phyloP scores from a whole-genome alignment of 2,329 filamentous ascomycete genomes.

The Penicillium sp. region DNA sequence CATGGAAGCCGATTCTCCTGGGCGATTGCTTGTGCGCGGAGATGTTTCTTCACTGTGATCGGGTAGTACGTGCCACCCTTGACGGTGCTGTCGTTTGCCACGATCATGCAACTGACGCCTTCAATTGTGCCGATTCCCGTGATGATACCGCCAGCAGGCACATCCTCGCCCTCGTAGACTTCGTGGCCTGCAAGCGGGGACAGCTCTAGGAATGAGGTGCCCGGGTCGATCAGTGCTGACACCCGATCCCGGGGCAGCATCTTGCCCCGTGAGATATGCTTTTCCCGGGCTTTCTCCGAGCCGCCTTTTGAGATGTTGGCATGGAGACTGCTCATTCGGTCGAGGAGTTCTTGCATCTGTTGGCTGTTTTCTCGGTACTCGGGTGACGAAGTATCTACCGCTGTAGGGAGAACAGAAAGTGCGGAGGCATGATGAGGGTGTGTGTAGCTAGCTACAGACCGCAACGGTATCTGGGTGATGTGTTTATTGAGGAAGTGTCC shows the following conservation, averaged over 20 bases:
- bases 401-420: slow-evolving; percentile 72
- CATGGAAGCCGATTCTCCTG: slow-evolving; percentile 79
- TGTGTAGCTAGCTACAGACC: slow-evolving; percentile 68
- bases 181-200: slow-evolving; percentile 84
- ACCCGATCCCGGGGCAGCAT: slow-evolving; percentile 91
- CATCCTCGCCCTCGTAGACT: slow-evolving; percentile 79
- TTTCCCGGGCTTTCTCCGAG: slow-evolving; percentile 73
- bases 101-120: slow-evolving; percentile 86
- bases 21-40: slow-evolving; percentile 85
- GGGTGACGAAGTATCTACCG: slow-evolving; percentile 69
- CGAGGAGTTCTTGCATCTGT: slow-evolving; percentile 71
- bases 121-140: slow-evolving; percentile 87
- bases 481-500: slow-evolving; percentile 2
- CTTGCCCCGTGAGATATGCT: slow-evolving; percentile 82
- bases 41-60: slow-evolving; percentile 95
- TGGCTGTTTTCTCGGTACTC: slow-evolving; percentile 76
- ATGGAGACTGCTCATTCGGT: slow-evolving; percentile 65
- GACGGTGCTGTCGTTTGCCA: slow-evolving; percentile 94
- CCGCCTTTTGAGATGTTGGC: slow-evolving; percentile 70
- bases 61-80: slow-evolving; percentile 97
- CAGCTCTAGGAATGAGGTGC: slow-evolving; percentile 88
- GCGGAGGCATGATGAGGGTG: slow-evolving; percentile 75
- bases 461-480: slow-evolving; percentile 12
- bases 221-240: slow-evolving; percentile 79
- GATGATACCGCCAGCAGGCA: slow-evolving; percentile 85